Base-by-base conservation (phyloP, 441 rosid species). In the Euphorbia celastroides region DNA sequence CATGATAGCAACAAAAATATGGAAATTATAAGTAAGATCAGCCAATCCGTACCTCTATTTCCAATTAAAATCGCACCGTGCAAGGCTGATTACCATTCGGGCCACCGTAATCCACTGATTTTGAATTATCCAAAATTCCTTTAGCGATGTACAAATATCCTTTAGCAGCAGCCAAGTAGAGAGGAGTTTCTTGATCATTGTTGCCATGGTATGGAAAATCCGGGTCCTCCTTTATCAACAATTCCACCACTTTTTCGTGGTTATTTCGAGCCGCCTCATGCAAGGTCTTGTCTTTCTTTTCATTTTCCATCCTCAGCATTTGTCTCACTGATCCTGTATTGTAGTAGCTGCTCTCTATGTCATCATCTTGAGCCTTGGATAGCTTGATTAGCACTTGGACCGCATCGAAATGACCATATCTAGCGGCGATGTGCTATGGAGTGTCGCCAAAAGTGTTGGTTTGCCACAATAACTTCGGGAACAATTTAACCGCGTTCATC, bases 1-100 rank as follows among this genome's bases (percentile, higher is more conserved):
- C n/a, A n/a, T n/a, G n/a, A n/a, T n/a, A n/a, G n/a, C n/a, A n/a
- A n/a, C n/a, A n/a, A n/a, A n/a, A n/a, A n/a, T n/a, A n/a, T n/a
- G n/a, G n/a, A n/a, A n/a, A n/a, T n/a, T n/a, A n/a, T n/a, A n/a
- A n/a, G n/a, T n/a, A n/a, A n/a, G n/a, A n/a, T n/a, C n/a, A n/a
- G n/a, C n/a, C n/a, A n/a, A n/a, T n/a, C n/a, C n/a, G n/a, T 59
- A 57, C 72, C 62, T 14, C 44, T 36, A 50, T 68, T 48, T 5
- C 42, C 9, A 16, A 46, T 64, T n/a, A 57, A 61, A 27, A 27
- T 69, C 2, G 76, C 78, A 10, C 72, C 80, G 23, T 76, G 78
- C 17, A 76, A 56, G 23, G 70, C 74, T 2, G 82, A 71, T 67
- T 71, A 0, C 70, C 80, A 12, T 17, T 27, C 16, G 72, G 76